Base-by-base conservation (phyloP, 805 yeast species). In the Clavispora vitiphila region DNA sequence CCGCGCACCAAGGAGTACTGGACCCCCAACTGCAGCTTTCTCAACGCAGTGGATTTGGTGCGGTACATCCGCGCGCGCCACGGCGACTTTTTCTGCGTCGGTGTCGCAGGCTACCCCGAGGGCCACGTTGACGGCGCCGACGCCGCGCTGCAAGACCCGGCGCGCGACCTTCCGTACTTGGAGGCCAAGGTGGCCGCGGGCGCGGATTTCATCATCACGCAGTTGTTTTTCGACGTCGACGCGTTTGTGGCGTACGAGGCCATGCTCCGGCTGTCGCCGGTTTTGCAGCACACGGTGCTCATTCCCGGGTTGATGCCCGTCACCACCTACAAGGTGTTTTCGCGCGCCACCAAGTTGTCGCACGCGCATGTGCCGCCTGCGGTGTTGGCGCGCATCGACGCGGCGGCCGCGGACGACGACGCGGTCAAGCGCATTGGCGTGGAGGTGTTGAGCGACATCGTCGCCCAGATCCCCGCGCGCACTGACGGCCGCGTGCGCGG, bases 71-170 rank as follows among this genome's bases (percentile, higher is more conserved):
- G 77, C 51, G 50, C 71, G 40, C 61, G 78, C 37, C 72, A 90
- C 58, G 93, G 87, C 3, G 86, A 86, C 57, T 83, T 81, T 53
- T 91, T 91, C 65, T 86, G 96, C 58, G 72, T 91, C 41, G 99
- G 99, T 46, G 99, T 91, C 12, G 99, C 99, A 2, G 97, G 95
- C 1, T 91, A 91, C 61, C 96, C 99, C 8, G 99, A 91, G 60
- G 99, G 99, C 15, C 97, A 91, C 64, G 89, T 87, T 26, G 96
- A 90, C 52, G 91, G 95, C 11, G 74, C 88, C 1, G 86, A 82
- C 51, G 72, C 66, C 35, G 63, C 78, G 8, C 72, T 71, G 26
- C 96, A 89, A 60, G 76, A 79, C 53, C 80, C 83, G 1, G 58
- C 60, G 18, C 74, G 74, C 36, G 99, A 91, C 61, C 56, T 91